Percentiles rank a stretch among this genome's conserved stretches.
Conservation (phyloP, 495 filamentous ascomycete genomes). For the Penicillium malachiteum region DNA sequence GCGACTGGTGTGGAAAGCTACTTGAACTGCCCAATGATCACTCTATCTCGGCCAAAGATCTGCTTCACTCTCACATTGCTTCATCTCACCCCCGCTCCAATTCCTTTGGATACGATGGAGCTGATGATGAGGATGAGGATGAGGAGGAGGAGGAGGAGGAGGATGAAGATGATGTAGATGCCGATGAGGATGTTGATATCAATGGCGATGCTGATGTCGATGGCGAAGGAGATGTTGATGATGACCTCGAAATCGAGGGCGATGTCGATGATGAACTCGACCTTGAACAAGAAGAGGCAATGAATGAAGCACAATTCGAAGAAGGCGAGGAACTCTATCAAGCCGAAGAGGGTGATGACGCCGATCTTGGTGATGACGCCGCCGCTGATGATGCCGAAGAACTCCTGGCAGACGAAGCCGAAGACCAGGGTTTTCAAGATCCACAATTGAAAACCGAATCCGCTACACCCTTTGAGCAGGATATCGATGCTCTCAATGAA, state of each 20-base stretch:
- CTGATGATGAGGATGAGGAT: constrained; percentile 21
- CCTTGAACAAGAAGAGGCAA: background rate
- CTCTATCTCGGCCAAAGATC: constrained; percentile 25
- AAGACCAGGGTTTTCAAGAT: constrained; percentile 8
- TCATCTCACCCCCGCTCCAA: constrained; percentile 33
- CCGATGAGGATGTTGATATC: background rate
- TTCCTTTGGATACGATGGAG: constrained; percentile 24
- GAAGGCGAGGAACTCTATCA: constrained; percentile 19
- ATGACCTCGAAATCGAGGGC: background rate
- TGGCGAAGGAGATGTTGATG: constrained; percentile 11
- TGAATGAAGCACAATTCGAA: constrained; percentile 1
- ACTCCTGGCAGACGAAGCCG: constrained; percentile 21
- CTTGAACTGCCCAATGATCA: constrained; percentile 30
- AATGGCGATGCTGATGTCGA: constrained; percentile 4
- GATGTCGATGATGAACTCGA: background rate
- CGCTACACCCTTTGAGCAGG: constrained; percentile 7
- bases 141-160: constrained; percentile 1
- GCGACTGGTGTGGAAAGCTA: constrained; percentile 39
- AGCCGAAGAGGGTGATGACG: constrained; percentile 23
- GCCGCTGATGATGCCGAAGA: constrained; percentile 26
- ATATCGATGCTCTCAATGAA: constrained; percentile 5
- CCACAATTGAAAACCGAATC: constrained; percentile 1
- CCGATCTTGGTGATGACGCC: constrained; percentile 17
- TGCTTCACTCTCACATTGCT: constrained; percentile 34
- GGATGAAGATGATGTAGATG: constrained; percentile 1